A percentile compares a stretch with the other conserved stretches of the same genome.
Conservation (phyloP, 192 early-diverging fungal genomes). For the Backusella tarrabulga region DNA sequence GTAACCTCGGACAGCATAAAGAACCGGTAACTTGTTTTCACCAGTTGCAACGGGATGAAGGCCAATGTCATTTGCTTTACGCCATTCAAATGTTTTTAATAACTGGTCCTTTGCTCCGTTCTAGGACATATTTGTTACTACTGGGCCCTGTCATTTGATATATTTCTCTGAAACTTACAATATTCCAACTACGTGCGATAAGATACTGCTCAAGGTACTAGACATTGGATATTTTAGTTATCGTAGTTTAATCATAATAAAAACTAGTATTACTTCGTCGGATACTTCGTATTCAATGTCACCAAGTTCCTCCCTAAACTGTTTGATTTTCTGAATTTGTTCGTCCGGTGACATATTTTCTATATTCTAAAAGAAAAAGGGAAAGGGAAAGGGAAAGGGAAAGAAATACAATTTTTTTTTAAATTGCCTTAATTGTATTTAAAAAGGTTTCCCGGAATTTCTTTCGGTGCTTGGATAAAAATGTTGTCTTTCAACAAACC, state of each 20-base stretch:
- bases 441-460: no score
- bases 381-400: not conserved
- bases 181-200: constrained; percentile 23
- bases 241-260: not conserved
- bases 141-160: not conserved
- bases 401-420: not conserved
- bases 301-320: not conserved
- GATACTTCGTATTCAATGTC: constrained; percentile 6
- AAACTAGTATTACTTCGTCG: not conserved
- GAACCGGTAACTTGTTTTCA: constrained; percentile 55
- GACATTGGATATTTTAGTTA: not conserved
- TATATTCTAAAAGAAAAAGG: not conserved
- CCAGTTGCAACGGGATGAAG: constrained; percentile 54
- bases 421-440: not conserved
- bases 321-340: not conserved
- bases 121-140: constrained; percentile 37
- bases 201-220: constrained; percentile 20
- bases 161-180: not conserved
- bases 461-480: no score
- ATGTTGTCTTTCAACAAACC: no score
- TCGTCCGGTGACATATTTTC: not conserved
- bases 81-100: constrained; percentile 59
- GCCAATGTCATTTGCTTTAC: constrained; percentile 57
- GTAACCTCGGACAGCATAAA: constrained; percentile 70
- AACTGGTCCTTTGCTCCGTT: constrained; percentile 58